phyloP scores from a whole-genome alignment of 2,329 filamentous ascomycete genomes.

The Pochonia chlamydosporia region DNA sequence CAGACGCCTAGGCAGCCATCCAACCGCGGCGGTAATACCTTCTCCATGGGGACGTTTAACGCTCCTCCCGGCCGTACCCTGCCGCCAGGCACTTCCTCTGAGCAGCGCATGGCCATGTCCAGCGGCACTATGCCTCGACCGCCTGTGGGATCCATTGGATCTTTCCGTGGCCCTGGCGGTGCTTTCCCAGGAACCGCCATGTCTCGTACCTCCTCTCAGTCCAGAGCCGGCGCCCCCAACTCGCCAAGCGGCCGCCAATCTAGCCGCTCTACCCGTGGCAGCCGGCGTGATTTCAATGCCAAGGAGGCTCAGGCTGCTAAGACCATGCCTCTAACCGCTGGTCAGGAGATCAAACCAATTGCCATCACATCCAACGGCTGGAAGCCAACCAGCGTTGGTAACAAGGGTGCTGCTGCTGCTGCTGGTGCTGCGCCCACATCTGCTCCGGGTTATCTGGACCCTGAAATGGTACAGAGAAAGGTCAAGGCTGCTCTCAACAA shows the following conservation, averaged over 20 bases:
- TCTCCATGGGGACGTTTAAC: constrained; percentile 68
- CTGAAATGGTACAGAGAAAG: constrained; percentile 94
- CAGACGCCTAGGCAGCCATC: constrained; percentile 53
- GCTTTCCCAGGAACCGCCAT: constrained; percentile 61
- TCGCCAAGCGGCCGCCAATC: constrained; percentile 59
- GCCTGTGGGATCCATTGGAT: constrained; percentile 33
- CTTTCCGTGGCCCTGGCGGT: constrained; percentile 37
- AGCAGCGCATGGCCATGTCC: constrained; percentile 66
- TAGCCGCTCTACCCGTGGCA: constrained; percentile 57
- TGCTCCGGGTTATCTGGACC: constrained; percentile 59
- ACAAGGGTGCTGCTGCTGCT: constrained; percentile 27
- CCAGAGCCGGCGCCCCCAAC: constrained; percentile 55
- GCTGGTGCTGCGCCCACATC: constrained; percentile 30
- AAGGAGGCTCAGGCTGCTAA: constrained; percentile 70
- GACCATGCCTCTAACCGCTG: constrained; percentile 86
- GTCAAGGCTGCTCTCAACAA: constrained; percentile 98
- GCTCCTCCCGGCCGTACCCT: constrained; percentile 48
- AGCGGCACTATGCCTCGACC: constrained; percentile 44
- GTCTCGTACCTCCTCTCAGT: constrained; percentile 58
- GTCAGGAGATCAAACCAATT: constrained; percentile 76
- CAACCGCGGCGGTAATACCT: constrained; percentile 43
- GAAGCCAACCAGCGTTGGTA: constrained; percentile 73
- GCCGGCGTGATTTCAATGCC: constrained; percentile 54
- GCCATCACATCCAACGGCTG: constrained; percentile 69
- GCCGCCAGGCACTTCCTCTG: constrained; percentile 71